Base-by-base conservation (phyloP, 768 basidiomycete species). In the Boletales sp. region DNA sequence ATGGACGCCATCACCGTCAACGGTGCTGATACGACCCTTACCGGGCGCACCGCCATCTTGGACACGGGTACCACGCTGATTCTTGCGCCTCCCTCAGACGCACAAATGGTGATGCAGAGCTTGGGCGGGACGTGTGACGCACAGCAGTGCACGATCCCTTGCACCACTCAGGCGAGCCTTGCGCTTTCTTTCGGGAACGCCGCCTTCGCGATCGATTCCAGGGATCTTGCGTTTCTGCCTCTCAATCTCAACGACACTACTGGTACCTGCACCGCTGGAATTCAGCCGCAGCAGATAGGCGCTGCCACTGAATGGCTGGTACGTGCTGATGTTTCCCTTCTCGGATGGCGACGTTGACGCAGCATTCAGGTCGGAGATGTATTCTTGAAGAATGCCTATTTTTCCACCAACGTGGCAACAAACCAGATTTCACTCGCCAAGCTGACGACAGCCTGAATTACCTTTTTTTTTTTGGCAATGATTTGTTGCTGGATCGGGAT, bases 371-470 rank as follows among this genome's bases (percentile, higher is more conserved):
- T 85, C 32, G 86, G 86, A 27, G 88, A 85, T 56, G 82, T 83
- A 21, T 88, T 87, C 74, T 69, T 87, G 60, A 88, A 88, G 77
- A 89, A 86, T 58, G 85, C 75, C 1, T 87, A 86, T 63, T 83
- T 84, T 64, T 84, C 84, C 7, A 83, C 79, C 11, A 72, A 89
- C 55, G 78, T 80, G 13, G 64, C 53, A 11, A 74, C 75, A 56
- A 84, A 87, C 62, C 70, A 75, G 36, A 71, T 87, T 30, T 80
- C 75, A 21, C 74, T 87, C 51, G 84, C 84, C 19, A 74, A 79
- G 58, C 72, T 81, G 46, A 69, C 72, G 11, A 75, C 64, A 29
- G 19, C 43, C 19, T 68, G 45, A 62, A 40, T 7, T 10, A 4
- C 10, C 29, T 11, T 4, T 32, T 17, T 38, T 31, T 15, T 19